A percentile compares a stretch with the other conserved stretches of the same genome.
Evolutionary conservation across 805 yeast species (phyloP).

Genomic region (Metschnikowia borealis): DNA sequence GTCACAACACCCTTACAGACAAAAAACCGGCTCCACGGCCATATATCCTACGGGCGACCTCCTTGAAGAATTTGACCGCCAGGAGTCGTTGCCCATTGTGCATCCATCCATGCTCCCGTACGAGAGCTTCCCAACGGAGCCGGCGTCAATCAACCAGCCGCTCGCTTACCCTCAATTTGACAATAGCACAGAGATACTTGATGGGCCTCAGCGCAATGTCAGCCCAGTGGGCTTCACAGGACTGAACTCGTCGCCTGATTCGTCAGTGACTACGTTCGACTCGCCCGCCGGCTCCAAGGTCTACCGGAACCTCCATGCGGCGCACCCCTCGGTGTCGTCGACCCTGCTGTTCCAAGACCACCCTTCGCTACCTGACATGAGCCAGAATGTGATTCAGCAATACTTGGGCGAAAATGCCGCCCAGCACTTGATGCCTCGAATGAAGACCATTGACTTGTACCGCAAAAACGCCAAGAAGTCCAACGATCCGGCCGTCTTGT

Average conservation of each 20-base stretch:
- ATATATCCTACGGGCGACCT: constrained; percentile 16
- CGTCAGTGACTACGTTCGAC: constrained; percentile 3
- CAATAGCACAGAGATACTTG: neutral
- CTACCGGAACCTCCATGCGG: constrained; percentile 20
- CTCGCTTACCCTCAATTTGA: constrained; percentile 1
- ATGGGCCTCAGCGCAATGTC: neutral
- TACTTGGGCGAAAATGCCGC: constrained; percentile 49
- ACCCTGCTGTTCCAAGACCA: constrained; percentile 36
- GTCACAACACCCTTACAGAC: constrained; percentile 20
- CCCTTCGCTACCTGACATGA: constrained; percentile 43
- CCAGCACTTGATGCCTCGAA: constrained; percentile 58
- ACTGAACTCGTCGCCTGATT: constrained; percentile 3
- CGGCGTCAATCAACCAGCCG: neutral
- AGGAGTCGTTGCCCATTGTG: constrained; percentile 2
- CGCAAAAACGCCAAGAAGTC: constrained; percentile 79
- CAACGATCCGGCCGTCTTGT: constrained; percentile 80
- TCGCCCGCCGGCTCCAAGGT: constrained; percentile 7
- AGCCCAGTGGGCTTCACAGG: neutral
- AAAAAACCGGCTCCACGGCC: constrained; percentile 14
- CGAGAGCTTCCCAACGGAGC: neutral
- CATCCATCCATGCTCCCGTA: neutral
- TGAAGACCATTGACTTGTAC: constrained; percentile 83
- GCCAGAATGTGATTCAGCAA: constrained; percentile 49
- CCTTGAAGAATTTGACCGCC: constrained; percentile 2
- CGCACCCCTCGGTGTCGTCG: constrained; percentile 33